Percentiles rank a stretch among this genome's conserved stretches.
These are phyloP conservation scores for Skeletonema menzelii DNA, from an alignment of 108 stramenopile species.

Conservation along the genomic window DNA sequence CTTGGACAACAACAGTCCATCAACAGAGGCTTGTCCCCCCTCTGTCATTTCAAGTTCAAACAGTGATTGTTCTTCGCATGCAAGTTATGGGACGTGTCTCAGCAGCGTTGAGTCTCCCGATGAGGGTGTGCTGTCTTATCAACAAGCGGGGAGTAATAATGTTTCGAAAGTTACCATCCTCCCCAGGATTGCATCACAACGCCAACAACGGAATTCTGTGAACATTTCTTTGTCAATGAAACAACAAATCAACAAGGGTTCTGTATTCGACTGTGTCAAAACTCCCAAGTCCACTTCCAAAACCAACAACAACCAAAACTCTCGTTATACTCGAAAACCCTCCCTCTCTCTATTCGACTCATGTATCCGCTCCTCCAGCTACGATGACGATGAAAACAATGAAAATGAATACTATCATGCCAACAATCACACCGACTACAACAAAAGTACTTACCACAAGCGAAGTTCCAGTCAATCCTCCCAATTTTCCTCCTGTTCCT, in stretches of 20 bases:
- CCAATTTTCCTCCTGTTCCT: not conserved
- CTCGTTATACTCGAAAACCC: not conserved
- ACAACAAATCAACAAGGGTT: conserved; percentile 3
- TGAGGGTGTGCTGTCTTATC: not conserved
- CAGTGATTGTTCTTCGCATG: conserved; percentile 4
- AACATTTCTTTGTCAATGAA: not conserved
- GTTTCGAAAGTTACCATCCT: not conserved
- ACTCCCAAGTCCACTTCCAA: not conserved
- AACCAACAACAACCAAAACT: not conserved
- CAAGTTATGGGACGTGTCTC: conserved; percentile 24
- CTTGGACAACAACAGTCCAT: not conserved
- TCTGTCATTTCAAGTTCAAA: conserved; percentile 19
- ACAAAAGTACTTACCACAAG: not conserved
- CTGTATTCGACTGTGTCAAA: conserved; percentile 34
- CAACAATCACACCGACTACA: conserved; percentile 8
- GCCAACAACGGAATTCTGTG: not conserved
- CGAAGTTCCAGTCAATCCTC: not conserved
- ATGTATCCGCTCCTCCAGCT: conserved; percentile 18
- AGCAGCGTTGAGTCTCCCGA: not conserved
- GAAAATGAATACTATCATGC: conserved; percentile 3
- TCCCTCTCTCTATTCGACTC: conserved; percentile 19
- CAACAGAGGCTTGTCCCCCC: conserved; percentile 10
- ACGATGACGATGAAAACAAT: not conserved
- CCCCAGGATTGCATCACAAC: not conserved
- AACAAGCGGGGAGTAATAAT: not conserved